Base-by-base conservation (phyloP, 352 stramenopile genomes). In the Globisporangium nodosum region DNA sequence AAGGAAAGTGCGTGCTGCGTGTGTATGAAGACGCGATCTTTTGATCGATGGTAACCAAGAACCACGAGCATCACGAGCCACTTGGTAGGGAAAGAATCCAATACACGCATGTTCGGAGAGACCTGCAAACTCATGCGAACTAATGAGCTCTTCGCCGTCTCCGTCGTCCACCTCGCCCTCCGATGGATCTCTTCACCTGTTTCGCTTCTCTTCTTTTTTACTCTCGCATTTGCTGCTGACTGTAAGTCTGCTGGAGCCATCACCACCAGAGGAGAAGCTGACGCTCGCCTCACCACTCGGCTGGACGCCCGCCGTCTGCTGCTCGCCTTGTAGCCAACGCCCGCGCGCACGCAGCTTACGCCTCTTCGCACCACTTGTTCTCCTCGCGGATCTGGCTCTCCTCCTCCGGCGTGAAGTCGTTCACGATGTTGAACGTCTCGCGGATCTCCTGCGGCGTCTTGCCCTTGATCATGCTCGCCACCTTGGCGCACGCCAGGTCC, bases 291-390 rank as follows among this genome's bases (percentile, higher is more conserved):
- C 20, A 37, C 7, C 13, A 18, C 20, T 35, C 3, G 24, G 24
- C 24, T 27, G 24, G 24, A 27, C 24, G 13, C 31, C 6, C 18
- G 30, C 7, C 27, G 1, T 21, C 15, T 18, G 15, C 30, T 43
- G 6, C 15, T 30, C 21, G 1, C 24, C n/a, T 27, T 16, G 3
- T 2, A n/a, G 9, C 4, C 5, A 27, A 2, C 49, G 16, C 7
- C 49, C 12, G 21, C 15, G 21, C 3, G 49, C 15, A 6, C 24
- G 49, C 30, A 15, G 20, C 27, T 85, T 97, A 98, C 51, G 95
- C 91, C 68, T 99, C 97, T 82, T 99, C 97, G 68, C 96, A 99
- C 97, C 97, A 99, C 79, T 99, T 99, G 89, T 99, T 99, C 76
- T 99, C 97, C 75, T 99, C 97, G 35, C 97, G 90, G 46, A 99